Conservation (phyloP, 805 yeast species). For the Cyberlindnera suaveolens region DNA sequence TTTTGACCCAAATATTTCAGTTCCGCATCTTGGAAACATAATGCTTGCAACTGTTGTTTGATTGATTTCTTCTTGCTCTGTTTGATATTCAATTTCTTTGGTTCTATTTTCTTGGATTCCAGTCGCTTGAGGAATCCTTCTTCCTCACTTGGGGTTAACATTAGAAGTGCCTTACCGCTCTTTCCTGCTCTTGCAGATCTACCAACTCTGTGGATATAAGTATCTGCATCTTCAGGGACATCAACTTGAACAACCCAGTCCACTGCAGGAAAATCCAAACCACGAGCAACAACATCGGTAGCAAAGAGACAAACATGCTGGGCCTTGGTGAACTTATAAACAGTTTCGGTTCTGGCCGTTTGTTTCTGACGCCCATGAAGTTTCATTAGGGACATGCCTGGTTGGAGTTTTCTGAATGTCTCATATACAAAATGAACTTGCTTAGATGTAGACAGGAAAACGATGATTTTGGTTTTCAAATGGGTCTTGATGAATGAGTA, state of each 20-base stretch:
- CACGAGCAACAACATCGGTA: conserved; percentile 97
- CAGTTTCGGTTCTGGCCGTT: conserved; percentile 70
- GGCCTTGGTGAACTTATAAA: conserved; percentile 41
- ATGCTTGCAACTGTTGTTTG: conserved; percentile 76
- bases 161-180: conserved; percentile 75
- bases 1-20: conserved; percentile 91
- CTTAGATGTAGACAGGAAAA: conserved; percentile 68
- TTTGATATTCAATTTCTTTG: conserved; percentile 68
- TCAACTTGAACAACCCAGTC: conserved; percentile 89
- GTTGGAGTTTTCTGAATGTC: conserved; percentile 24
- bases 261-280: conserved; percentile 92
- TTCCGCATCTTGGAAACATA: conserved; percentile 88
- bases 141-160: conserved; percentile 82
- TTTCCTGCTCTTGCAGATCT: conserved; percentile 92
- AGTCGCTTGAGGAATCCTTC: conserved; percentile 65
- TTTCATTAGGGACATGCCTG: conserved; percentile 48
- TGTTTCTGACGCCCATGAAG: conserved; percentile 88
- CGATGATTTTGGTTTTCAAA: conserved; percentile 80
- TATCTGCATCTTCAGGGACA: conserved; percentile 90
- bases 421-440: conserved; percentile 36
- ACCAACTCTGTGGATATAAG: conserved; percentile 92
- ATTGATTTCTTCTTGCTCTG: conserved; percentile 67
- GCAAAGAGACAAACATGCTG: conserved; percentile 76
- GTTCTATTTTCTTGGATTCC: conserved; percentile 56
- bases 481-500: conserved; percentile 63